Conservation (phyloP, 306 rosid genomes). For the Castanea crenata region DNA sequence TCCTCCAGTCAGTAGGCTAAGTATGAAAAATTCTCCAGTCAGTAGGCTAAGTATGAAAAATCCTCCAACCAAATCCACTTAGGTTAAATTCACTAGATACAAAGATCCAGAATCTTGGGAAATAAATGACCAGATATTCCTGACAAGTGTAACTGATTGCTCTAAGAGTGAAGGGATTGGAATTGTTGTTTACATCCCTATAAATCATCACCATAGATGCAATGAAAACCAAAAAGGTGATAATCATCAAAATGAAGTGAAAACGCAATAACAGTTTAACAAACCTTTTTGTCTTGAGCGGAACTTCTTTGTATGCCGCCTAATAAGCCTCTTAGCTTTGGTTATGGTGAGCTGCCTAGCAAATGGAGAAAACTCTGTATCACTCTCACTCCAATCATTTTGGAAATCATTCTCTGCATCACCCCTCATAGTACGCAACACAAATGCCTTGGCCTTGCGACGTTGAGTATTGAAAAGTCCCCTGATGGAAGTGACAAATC, state of each 20-base stretch:
- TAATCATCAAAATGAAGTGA: constrained; percentile 4
- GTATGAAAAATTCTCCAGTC: neutral
- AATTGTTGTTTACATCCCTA: neutral
- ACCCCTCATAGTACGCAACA: constrained; percentile 94
- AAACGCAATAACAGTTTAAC: constrained; percentile 16
- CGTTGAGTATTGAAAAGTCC: constrained; percentile 94
- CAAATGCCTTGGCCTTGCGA: constrained; percentile 91
- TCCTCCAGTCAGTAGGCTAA: constrained; percentile 2
- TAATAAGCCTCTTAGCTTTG: constrained; percentile 83
- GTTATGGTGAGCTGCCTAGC: constrained; percentile 94
- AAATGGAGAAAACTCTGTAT: constrained; percentile 79
- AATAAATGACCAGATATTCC: neutral
- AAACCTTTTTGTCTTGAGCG: constrained; percentile 87
- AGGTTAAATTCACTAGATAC: neutral
- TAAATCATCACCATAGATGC: neutral
- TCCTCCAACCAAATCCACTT: neutral
- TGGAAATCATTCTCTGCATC: constrained; percentile 89
- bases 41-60: neutral
- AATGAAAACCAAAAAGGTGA: neutral
- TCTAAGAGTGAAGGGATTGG: neutral
- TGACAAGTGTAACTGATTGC: neutral
- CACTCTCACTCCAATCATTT: constrained; percentile 98
- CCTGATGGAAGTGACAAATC: constrained; percentile 92
- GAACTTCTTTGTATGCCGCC: constrained; percentile 91
- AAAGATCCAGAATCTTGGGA: neutral